Evolutionary conservation across 2,329 filamentous ascomycete species (phyloP).

Genomic region (Helotiales sp.): DNA sequence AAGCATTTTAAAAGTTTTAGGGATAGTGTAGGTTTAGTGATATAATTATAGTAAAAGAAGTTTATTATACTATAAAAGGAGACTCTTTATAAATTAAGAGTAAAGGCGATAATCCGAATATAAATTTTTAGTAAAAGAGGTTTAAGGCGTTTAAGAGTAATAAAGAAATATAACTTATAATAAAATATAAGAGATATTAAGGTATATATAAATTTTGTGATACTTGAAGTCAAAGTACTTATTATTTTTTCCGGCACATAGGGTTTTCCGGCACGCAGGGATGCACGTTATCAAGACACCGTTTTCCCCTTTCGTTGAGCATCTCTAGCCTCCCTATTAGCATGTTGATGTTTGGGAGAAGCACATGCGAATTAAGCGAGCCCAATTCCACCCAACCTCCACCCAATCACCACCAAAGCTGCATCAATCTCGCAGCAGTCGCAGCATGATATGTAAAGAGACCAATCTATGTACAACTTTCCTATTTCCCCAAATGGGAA

Average conservation of each 20-base stretch:
- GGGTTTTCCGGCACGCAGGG: too few relatives aligned
- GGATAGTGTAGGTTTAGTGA: neutral
- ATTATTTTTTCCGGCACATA: neutral
- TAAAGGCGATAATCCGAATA: neutral
- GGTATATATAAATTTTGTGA: neutral
- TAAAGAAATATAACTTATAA: neutral
- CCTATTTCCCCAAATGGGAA: too few relatives aligned
- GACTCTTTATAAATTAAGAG: neutral
- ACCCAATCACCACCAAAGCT: too few relatives aligned
- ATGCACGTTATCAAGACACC: too few relatives aligned
- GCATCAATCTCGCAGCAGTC: too few relatives aligned
- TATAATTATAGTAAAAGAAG: neutral
- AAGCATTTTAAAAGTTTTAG: neutral
- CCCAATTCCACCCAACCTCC: too few relatives aligned
- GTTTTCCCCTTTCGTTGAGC: too few relatives aligned
- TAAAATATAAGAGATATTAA: neutral
- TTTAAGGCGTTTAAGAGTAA: neutral
- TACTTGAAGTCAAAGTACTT: conserved; percentile 3
- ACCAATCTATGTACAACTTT: too few relatives aligned
- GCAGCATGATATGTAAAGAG: too few relatives aligned
- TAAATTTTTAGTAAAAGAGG: neutral
- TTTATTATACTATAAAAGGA: neutral
- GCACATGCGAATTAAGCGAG: too few relatives aligned
- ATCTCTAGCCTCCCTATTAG: too few relatives aligned
- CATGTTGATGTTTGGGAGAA: too few relatives aligned